These are phyloP conservation scores for Fusarium nematophilum DNA, from an alignment of 2,329 filamentous ascomycete species.

Conservation along the genomic window DNA sequence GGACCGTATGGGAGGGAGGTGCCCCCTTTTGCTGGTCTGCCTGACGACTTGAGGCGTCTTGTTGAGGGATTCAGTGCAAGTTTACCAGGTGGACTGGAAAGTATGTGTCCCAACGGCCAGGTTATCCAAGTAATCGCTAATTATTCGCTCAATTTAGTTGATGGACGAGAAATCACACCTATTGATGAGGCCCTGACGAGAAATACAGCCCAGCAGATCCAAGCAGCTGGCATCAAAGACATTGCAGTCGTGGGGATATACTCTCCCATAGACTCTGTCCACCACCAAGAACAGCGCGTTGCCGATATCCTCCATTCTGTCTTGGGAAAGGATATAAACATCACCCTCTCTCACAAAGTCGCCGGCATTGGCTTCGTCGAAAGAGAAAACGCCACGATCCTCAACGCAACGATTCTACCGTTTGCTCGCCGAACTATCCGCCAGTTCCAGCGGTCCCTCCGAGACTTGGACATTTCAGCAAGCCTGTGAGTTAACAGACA, in stretches of 20 bases:
- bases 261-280: constrained; percentile 6
- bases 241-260: constrained; percentile 10
- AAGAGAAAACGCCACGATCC: constrained; percentile 72
- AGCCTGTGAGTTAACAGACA: constrained; percentile 8
- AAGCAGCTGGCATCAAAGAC: constrained; percentile 3
- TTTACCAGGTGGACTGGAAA: constrained; percentile 56
- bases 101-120: constrained; percentile 35
- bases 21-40: constrained; percentile 57
- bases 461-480: constrained; percentile 50
- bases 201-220: neutral
- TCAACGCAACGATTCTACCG: constrained; percentile 69
- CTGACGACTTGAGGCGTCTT: constrained; percentile 50
- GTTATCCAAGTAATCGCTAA: neutral
- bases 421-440: constrained; percentile 67
- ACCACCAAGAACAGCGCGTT: constrained; percentile 2
- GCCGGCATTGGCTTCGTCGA: constrained; percentile 62
- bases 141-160: neutral
- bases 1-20: constrained; percentile 52
- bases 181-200: neutral
- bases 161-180: constrained; percentile 6
- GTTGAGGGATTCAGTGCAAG: constrained; percentile 53
- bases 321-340: neutral
- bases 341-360: constrained; percentile 11
- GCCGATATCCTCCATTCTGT: neutral
- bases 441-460: constrained; percentile 63